phyloP scores from a whole-genome alignment of 2,329 filamentous ascomycete genomes.

The Mycosphaerella sp. region DNA sequence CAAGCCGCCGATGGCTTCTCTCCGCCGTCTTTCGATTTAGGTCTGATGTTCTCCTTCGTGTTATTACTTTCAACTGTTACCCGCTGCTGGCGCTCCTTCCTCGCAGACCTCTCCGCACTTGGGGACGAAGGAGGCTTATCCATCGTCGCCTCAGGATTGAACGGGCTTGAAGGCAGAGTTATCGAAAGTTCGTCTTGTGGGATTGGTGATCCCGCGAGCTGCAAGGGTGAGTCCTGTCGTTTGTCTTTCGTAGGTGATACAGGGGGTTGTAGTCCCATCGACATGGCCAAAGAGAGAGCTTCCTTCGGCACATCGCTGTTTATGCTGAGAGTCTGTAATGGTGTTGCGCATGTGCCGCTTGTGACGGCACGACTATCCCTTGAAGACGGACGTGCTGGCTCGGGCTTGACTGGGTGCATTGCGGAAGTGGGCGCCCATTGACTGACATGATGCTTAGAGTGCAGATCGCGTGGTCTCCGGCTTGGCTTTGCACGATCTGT shows the following conservation, averaged over 20 bases:
- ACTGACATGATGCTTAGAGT: conserved; percentile 18
- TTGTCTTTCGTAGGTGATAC: conserved; percentile 12
- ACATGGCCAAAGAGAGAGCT: conserved; percentile 12
- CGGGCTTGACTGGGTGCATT: conserved; percentile 5
- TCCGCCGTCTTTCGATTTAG: conserved; percentile 13
- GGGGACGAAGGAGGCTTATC: conserved; percentile 7
- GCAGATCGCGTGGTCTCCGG: conserved; percentile 8
- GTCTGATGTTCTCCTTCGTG: conserved; percentile 23
- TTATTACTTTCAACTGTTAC: background rate
- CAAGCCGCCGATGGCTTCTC: conserved; percentile 27
- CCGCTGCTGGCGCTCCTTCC: conserved; percentile 7
- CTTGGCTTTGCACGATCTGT: background rate
- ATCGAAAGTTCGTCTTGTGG: background rate
- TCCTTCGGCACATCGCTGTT: conserved; percentile 25
- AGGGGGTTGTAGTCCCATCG: conserved; percentile 20
- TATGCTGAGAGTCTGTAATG: conserved; percentile 28
- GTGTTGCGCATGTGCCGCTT: conserved; percentile 24
- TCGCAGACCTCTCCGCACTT: conserved; percentile 8
- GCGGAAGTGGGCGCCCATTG: conserved; percentile 27
- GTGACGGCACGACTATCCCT: conserved; percentile 22
- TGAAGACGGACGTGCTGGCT: conserved; percentile 13
- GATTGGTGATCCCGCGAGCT: conserved; percentile 13
- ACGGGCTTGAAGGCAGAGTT: conserved; percentile 8
- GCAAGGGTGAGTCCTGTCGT: conserved; percentile 20
- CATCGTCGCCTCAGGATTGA: conserved; percentile 5